phyloP scores from a whole-genome alignment of 257 asterid genomes.

The Solanum ossicruentum region DNA sequence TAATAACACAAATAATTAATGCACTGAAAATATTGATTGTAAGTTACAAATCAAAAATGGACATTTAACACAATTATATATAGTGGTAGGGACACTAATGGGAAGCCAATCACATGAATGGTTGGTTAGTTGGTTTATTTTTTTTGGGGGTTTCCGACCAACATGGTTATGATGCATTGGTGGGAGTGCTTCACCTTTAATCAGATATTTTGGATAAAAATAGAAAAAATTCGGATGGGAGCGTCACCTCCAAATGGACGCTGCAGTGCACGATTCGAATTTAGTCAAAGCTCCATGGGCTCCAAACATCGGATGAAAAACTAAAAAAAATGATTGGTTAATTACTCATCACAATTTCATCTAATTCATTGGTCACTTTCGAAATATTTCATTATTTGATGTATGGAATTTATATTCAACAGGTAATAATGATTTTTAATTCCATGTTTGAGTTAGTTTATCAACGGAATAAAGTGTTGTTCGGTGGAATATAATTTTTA shows the following conservation, averaged over 20 bases:
- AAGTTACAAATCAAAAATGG: not conserved
- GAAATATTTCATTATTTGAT: not conserved
- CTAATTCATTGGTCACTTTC: not conserved
- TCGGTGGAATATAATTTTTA: not conserved
- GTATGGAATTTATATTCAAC: not conserved
- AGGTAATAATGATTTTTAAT: not conserved
- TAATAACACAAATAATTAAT: not conserved
- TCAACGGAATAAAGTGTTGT: not conserved
- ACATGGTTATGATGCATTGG: too few species aligned
- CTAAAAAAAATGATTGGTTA: not conserved
- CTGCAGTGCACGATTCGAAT: too few species aligned
- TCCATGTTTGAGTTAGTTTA: not conserved
- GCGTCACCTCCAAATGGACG: too few species aligned
- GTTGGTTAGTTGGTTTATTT: not conserved
- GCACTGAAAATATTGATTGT: not conserved
- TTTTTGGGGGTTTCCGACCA: accelerated
- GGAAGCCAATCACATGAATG: not conserved
- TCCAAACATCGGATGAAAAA: accelerated
- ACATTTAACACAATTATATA: not conserved
- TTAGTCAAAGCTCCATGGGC: too few species aligned
- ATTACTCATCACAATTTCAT: not conserved
- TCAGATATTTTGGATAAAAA: accelerated
- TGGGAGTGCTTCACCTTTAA: too few species aligned
- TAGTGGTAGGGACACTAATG: not conserved
- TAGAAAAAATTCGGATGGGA: too few species aligned